Evolutionary conservation across 2,329 filamentous ascomycete species (phyloP), one percentile per base, ranked within the genome.

Genomic region (Cladosporium colombiae): DNA sequence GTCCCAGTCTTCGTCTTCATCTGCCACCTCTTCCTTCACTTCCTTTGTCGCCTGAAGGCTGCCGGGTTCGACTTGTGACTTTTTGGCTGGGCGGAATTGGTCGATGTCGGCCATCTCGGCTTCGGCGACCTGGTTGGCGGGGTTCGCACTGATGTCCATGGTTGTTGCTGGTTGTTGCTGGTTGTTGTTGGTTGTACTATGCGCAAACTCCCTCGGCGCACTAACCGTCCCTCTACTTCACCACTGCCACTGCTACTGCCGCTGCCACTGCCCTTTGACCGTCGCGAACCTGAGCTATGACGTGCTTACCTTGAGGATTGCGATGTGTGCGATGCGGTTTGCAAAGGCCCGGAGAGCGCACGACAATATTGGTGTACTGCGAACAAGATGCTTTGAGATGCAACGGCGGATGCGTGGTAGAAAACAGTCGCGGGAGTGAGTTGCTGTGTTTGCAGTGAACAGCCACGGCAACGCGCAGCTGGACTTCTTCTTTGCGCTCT

Each of bases 1-100:
- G 62, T 75, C 72, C 71, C 72, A 73, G 33, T 72, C 75, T 53
- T 74, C 73, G 50, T 73, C 72, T 49, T 74, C 60, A 25, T 64
- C 73, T 27, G 69, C 67, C 64, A 74, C 72, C 58, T 75, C 73
- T 53, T 75, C 67, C 56, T 70, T 70, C 5, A 69, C 66, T 13
- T 56, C 50, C 27, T 55, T 18, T n/a, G 61, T 63, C 14, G 61
- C 52, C 35, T 55, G n/a, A 7, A 63, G 61, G 44, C 61, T 55
- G 50, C 61, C 61, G 7, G 61, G 61, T 37, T 40, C 61, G 35
- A 46, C 50, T 6, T n/a, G 23, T 27, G 61, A 56, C 5, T 40
- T 55, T 31, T 23, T 44, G 18, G 61, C 61, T 5, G 61, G 61
- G 49, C 61, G 61, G 27, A 56, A 63, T 27, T 63, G 61, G 50